phyloP scores from a whole-genome alignment of 768 basidiomycete species.

The Lentinula raphanica region DNA sequence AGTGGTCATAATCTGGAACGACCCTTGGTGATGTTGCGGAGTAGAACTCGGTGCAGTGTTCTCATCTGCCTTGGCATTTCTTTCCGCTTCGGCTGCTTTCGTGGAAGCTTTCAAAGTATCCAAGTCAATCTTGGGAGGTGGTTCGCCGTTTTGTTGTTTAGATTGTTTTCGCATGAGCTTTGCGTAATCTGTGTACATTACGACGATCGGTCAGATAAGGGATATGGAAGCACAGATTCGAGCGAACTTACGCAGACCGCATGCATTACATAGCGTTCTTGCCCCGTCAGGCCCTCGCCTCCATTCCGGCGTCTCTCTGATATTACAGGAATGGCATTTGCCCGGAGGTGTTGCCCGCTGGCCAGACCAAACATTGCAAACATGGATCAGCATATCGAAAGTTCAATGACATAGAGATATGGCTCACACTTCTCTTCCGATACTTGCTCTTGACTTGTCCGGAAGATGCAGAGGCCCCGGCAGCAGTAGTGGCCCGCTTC shows the following conservation, averaged over 20 bases:
- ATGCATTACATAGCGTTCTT: conserved; percentile 79
- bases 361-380: conserved; percentile 28
- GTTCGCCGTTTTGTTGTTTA: conserved; percentile 38
- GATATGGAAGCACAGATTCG: background rate
- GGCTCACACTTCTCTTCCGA: conserved; percentile 77
- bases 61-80: conserved; percentile 12
- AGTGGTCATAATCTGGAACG: conserved; percentile 51
- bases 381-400: conserved; percentile 13
- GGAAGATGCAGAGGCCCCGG: conserved; percentile 42
- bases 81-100: conserved; percentile 48
- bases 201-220: background rate
- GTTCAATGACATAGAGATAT: conserved; percentile 4
- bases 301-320: conserved; percentile 87
- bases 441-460: conserved; percentile 75
- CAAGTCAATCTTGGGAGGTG: conserved; percentile 55
- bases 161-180: conserved; percentile 74
- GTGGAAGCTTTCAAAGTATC: conserved; percentile 73
- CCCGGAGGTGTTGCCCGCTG: conserved; percentile 83
- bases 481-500: conserved; percentile 70
- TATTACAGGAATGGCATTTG: conserved; percentile 85
- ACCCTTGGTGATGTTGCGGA: conserved; percentile 44
- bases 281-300: conserved; percentile 80
- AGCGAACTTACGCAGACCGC: conserved; percentile 67
- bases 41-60: conserved; percentile 14
- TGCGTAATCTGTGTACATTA: conserved; percentile 59